Base-by-base conservation (phyloP, 306 rosid species). In the Corylus avellana region DNA sequence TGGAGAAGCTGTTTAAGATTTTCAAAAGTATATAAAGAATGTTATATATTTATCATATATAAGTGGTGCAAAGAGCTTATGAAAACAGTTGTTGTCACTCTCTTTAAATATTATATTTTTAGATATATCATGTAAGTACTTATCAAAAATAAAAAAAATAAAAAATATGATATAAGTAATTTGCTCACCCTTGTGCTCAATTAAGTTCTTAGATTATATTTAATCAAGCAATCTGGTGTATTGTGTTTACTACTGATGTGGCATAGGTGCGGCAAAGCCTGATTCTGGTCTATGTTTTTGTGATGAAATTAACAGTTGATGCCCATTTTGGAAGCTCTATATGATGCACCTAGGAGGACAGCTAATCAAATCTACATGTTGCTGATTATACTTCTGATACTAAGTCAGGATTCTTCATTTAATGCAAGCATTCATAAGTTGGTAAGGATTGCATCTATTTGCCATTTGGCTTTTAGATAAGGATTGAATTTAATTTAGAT, bases 321-420 rank as follows among this genome's bases (percentile, higher is more conserved):
- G 91, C 99, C 99, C 79, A 91, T 91, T 83, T 80, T 96, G 91
- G 99, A 91, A 91, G 99, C 97, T 14, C 83, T 96, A 70, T 96
- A 96, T 80, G 83, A 88, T 90, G 96, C 98, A 80, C 89, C 92
- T 78, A 89, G 81, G 78, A 90, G 88, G 88, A 80, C 99, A 13
- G 85, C 99, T 62, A 93, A 93, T 89, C 98, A 96, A 90, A 96
- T 96, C 79, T 93, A 96, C 90, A 93, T 96, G 98, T 81, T 96
- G 91, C 87, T 96, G 82, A 96, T 96, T 82, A 82, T 91, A 80
- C 96, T 92, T 85, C 96, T 96, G 79, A 96, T 96, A 83, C 97
- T 96, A 51, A 96, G 98, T 80, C 99, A 96, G 86, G 99, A 96
- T 89, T 93, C 97, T 79, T 89, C 99, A 70, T 93, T 96, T 82